Evolutionary conservation across 768 basidiomycete genomes (phyloP), one percentile per base, ranked within the genome.

Genomic region (Kockovaella imperatae): DNA sequence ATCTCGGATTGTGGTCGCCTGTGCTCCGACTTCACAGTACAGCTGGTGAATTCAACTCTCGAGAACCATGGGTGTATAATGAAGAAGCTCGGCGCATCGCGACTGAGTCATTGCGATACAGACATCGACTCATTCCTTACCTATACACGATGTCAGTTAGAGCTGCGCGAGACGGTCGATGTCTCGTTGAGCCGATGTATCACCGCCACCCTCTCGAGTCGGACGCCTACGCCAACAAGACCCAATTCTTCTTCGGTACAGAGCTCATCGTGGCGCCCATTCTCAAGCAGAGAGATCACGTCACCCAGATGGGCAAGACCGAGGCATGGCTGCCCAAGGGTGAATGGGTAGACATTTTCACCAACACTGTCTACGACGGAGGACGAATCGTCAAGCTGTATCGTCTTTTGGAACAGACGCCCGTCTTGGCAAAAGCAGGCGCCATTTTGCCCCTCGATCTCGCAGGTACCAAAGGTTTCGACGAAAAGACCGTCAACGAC

Each of bases 1-100:
- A n/a, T n/a, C n/a, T 57, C 29, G 59, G 59, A 7, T 50, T 56
- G 20, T 60, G 52, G 51, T 57, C 56, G 7, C 59, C 59, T 11
- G 52, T 60, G 30, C 48, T 61, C 35, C 45, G 59, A 8, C 48
- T 61, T 1, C 59, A 61, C 46, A 55, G 50, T 17, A 51, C 53
- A 39, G 42, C 50, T 35, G 58, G 50, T 49, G 50, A 49, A 25
- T 61, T 58, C 54, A 58, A 58, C 40, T 55, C 57, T n/a, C 57
- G 56, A 11, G 59, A 61, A 35, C 59, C 59, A 1, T 61, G 56
- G 57, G 35, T 25, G 14, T 47, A 44, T 35, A 32, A 40, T 31
- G 29, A 24, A 14, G 57, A 58, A 30, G 39, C 49, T 30, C 42
- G 43, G 29, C 11, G 21, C 17, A 28, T 58, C 18, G 42, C 47